Base-by-base conservation (phyloP, 78 protist species). In the Cavenderia fasciculata region DNA sequence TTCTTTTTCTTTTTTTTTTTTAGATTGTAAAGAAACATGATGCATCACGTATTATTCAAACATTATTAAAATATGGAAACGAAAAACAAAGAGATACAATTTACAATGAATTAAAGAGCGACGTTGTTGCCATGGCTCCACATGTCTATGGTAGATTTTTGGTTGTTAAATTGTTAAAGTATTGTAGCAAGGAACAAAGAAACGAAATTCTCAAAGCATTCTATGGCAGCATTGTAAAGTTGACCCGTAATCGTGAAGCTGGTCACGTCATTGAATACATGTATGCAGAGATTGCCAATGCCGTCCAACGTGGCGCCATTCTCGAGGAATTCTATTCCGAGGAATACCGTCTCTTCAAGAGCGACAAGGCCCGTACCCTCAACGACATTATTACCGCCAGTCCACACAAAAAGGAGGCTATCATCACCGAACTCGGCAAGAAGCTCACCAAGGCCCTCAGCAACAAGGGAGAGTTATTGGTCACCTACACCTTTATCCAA, bases 21-120 rank as follows among this genome's bases (percentile, higher is more conserved):
- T 52, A 66, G 92, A 25, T 89, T 21, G 79, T 68, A 18, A 56
- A 47, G 4, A 86, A 87, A 68, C 96, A 94, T 59, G 96, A 94
- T 27, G 94, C 94, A 36, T 75, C 92, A 27, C 33, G 96, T 19
- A 36, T 94, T 4, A 52, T 94, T 29, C 96, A 94, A 66, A 43
- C 89, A 0, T 4, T 66, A 34, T 25, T 94, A 31, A 78, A 87
- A 52, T 87, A 61, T 69, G 96, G 92, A n/a, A 66, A 38, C 10
- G 70, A 44, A 14, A 38, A 61, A 52, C 94, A 79, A 68, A 75
- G 74, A 25, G 34, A n/a, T 21, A 66, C 23, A 14, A 85, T 87
- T 43, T 68, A 72, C 21, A 25, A 11, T 44, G 91, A 82, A 38
- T 44, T 94, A 16, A 43, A 82, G n/a, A 92, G 87, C 10, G 63